Evolutionary conservation across 495 filamentous ascomycete genomes (phyloP), one percentile per base, ranked within the genome.

Genomic region (Rhizodiscina lignyota): DNA sequence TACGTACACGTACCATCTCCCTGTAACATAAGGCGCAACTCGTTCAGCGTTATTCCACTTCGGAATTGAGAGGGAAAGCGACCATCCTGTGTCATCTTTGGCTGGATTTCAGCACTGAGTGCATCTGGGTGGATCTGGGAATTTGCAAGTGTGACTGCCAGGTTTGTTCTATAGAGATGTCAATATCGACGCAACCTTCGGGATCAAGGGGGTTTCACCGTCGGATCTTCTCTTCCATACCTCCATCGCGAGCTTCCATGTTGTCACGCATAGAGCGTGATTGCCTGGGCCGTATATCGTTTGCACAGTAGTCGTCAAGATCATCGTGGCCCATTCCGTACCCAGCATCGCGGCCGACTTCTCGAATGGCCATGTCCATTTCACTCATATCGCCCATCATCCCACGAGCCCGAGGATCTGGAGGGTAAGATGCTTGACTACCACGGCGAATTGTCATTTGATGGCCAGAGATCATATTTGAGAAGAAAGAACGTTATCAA

Each of bases 41-140:
- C 54, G 18, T 54, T 45, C 4, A 59, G 18, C 24, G 52, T 48
- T 30, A 37, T 50, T 18, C 45, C 47, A 1, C 40, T 28, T 22
- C 33, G 34, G 35, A 58, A 59, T 12, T 56, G 42, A 0, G 21
- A 16, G 6, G 57, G 57, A 29, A 53, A 56, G 15, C 42, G 34
- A 6, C 48, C 50, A 31, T 56, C 42, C 10, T 6, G 20, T 21
- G 48, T 54, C 51, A 59, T 49, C 39, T 48, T 59, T 2, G 56
- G 56, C 23, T 59, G 54, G 21, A 61, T 19, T 27, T 56, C 47
- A 12, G 41, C 43, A 34, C 51, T 47, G 23, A 29, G 38, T 13
- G 44, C 36, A 4, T 26, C 21, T 13, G 21, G 18, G 0, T 30
- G 34, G 30, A 59, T 43, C 3, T 44, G 39, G 23, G 44, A 30